Conservation (phyloP, 495 filamentous ascomycete genomes). For the Haplographium delicatum region DNA sequence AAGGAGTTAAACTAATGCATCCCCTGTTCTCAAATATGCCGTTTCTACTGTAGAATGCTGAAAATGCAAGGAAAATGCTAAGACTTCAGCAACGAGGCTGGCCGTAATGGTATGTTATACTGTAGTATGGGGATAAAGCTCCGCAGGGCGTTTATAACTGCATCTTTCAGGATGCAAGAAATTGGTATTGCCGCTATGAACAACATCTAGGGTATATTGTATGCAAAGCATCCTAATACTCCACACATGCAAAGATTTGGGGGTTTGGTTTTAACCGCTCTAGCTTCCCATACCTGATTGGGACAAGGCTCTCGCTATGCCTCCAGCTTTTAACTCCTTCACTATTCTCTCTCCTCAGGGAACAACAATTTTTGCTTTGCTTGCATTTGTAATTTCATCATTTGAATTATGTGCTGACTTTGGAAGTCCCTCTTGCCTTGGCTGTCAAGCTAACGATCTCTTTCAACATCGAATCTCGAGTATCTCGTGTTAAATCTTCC, state of each 20-base stretch:
- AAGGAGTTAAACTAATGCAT: no score
- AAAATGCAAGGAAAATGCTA: no score
- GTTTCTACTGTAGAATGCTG: no score
- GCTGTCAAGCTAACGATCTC: constrained; percentile 61
- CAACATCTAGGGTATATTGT: constrained; percentile 10
- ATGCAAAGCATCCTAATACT: constrained; percentile 5
- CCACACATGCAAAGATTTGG: constrained; percentile 2
- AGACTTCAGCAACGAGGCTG: no score
- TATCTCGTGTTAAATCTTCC: constrained; percentile 64
- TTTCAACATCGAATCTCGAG: constrained; percentile 73
- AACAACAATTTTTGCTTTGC: constrained; percentile 25
- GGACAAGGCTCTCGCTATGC: not conserved
- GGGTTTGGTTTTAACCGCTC: not conserved
- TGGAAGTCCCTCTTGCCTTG: constrained; percentile 31
- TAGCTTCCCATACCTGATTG: no score
- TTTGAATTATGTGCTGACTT: constrained; percentile 14
- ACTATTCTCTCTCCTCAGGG: not conserved
- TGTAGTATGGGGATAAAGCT: no score
- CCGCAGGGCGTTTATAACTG: no score
- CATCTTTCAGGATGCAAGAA: no score
- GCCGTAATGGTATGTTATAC: no score
- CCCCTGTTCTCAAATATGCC: no score
- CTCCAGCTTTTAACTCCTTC: not conserved
- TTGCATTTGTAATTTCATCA: constrained; percentile 30
- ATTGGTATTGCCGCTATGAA: not conserved